These are phyloP conservation scores for Scedosporium dehoogii DNA, from an alignment of 2,329 filamentous ascomycete species.

Conservation along the genomic window DNA sequence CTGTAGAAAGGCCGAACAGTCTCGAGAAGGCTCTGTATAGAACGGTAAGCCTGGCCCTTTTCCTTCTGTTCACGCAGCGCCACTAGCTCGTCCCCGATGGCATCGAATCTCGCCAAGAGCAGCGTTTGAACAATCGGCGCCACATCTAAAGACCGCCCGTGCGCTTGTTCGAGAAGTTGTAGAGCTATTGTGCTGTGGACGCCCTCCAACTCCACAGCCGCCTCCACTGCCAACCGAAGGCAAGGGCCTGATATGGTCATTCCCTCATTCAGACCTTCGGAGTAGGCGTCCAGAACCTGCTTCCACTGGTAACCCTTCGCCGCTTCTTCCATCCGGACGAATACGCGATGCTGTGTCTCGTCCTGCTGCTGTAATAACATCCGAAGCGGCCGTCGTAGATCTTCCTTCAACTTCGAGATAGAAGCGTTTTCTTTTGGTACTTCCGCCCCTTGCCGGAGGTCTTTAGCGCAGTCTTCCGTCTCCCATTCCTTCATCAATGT, in stretches of 20 bases:
- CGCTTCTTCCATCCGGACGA: not conserved
- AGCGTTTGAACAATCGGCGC: not conserved
- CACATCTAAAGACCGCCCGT: not conserved
- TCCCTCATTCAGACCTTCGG: not conserved
- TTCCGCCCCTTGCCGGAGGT: not conserved
- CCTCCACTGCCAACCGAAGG: slow-evolving; percentile 2
- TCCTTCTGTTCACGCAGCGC: not conserved
- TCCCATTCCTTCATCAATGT: not conserved
- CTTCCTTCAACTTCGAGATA: not conserved
- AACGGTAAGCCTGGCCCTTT: not conserved
- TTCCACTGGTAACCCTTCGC: not conserved
- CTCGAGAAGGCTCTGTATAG: not conserved
- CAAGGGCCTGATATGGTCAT: not conserved
- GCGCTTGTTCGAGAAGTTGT: not conserved
- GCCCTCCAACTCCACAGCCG: slow-evolving; percentile 1
- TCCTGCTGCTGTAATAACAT: not conserved
- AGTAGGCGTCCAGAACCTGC: not conserved
- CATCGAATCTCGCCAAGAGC: not conserved
- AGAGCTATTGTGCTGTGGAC: not conserved
- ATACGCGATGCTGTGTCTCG: not conserved
- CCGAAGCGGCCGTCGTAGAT: not conserved
- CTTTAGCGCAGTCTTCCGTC: not conserved
- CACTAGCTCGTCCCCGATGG: not conserved
- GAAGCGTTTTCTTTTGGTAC: not conserved
- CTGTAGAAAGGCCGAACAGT: not conserved